A percentile compares a stretch with the other conserved stretches of the same genome.
Evolutionary conservation across 2,329 filamentous ascomycete species (phyloP).

Genomic region (Dothideomycetes sp.): DNA sequence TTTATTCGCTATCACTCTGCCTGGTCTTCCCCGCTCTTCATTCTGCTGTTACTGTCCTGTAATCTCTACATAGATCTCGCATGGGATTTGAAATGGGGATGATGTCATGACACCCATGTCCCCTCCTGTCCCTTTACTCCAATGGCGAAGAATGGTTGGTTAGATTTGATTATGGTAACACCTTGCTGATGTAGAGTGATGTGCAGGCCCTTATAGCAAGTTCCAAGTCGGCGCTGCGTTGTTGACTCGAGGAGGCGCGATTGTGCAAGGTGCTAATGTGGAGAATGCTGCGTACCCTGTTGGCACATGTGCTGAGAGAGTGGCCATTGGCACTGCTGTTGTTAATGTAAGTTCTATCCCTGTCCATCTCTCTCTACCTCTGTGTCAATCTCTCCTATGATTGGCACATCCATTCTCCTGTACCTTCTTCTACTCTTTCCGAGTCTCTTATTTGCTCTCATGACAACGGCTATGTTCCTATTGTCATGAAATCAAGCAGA

Average conservation of each 20-base stretch:
- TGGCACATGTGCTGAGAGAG: conserved; percentile 88
- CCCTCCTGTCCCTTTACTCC: not conserved
- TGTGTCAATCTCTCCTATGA: no score
- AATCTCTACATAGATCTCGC: not conserved
- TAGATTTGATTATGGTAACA: not conserved
- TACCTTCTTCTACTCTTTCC: not conserved
- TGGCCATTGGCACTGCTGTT: conserved; percentile 75
- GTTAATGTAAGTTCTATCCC: conserved; percentile 28
- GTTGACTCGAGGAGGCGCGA: conserved; percentile 42
- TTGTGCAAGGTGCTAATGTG: conserved; percentile 68
- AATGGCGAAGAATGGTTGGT: not conserved
- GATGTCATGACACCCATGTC: not conserved
- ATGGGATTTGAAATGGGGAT: not conserved
- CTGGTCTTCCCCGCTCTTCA: not conserved
- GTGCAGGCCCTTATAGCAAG: conserved; percentile 65
- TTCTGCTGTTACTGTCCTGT: not conserved
- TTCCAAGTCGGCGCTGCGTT: conserved; percentile 84
- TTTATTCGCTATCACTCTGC: conserved; percentile 1
- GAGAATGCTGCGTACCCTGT: conserved; percentile 92
- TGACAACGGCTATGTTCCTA: no score
- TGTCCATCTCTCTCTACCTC: no score
- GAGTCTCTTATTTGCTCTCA: conserved; percentile 1
- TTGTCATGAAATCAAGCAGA: no score
- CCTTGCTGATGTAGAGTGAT: not conserved
- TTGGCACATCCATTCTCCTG: no score